Evolutionary conservation across 345 rosid species (phyloP).

Genomic region (Citrus inodora): DNA sequence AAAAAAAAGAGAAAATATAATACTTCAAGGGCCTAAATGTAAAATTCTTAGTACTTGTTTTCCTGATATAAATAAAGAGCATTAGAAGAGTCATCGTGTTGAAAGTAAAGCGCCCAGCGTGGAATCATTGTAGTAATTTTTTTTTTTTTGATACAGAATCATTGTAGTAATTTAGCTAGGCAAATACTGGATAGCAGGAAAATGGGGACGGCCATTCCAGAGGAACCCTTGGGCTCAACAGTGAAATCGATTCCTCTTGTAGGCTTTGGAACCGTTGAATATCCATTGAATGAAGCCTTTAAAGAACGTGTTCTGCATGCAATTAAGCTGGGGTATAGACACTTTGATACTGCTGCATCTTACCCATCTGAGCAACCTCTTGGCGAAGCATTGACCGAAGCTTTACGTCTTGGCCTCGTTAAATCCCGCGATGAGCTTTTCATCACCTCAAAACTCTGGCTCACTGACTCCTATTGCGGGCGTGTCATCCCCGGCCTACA

Average conservation of each 20-base stretch:
- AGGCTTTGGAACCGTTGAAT: constrained; percentile 29
- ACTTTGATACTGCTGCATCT: constrained; percentile 29
- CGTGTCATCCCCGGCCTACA: constrained; percentile 14
- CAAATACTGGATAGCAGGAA: too few relatives aligned
- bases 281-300: constrained; percentile 17
- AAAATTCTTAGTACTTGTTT: too few relatives aligned
- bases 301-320: constrained; percentile 23
- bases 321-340: constrained; percentile 29
- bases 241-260: constrained; percentile 19
- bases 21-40: too few relatives aligned
- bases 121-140: too few relatives aligned
- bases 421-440: constrained; percentile 23
- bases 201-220: constrained; percentile 8
- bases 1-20: too few relatives aligned
- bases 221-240: neutral
- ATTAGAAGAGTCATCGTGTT: too few relatives aligned
- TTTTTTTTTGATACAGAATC: too few relatives aligned
- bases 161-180: too few relatives aligned
- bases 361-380: constrained; percentile 32
- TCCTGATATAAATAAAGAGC: too few relatives aligned
- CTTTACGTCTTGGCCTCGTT: constrained; percentile 6
- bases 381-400: constrained; percentile 29
- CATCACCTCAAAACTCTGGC: constrained; percentile 29
- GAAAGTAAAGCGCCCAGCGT: too few relatives aligned
- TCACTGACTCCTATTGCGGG: neutral